Conservation (phyloP, 164 flowering plant species). For the Protea cynaroides region DNA sequence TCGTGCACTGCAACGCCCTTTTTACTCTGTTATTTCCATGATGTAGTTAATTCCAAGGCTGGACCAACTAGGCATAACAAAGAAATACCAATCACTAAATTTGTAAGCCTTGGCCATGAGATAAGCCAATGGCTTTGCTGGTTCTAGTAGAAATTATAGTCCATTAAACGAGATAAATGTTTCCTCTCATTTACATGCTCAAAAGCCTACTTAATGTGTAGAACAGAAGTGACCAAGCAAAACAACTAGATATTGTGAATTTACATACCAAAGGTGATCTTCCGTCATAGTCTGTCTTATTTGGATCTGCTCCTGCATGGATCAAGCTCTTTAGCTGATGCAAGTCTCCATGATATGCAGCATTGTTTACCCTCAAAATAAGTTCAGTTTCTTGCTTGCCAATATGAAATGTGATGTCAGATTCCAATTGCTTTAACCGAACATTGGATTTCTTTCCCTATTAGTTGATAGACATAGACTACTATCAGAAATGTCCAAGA, state of each 20-base stretch:
- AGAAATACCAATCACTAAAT: no score
- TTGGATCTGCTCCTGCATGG: constrained; percentile 87
- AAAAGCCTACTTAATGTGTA: not conserved
- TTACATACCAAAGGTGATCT: constrained; percentile 85
- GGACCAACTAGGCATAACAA: no score
- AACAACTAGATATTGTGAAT: not conserved
- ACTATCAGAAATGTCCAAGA: not conserved
- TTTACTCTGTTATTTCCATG: no score
- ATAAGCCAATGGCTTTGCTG: no score
- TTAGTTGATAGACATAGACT: constrained; percentile 11
- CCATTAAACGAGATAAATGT: not conserved
- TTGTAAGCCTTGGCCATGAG: no score
- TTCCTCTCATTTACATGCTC: not conserved
- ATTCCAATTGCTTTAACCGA: constrained; percentile 66
- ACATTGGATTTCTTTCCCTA: constrained; percentile 70
- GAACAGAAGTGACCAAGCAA: not conserved
- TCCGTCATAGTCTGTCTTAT: constrained; percentile 84
- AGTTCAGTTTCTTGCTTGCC: constrained; percentile 87
- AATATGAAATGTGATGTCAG: constrained; percentile 71
- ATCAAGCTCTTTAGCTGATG: constrained; percentile 64
- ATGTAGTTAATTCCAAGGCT: no score
- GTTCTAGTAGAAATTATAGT: not conserved
- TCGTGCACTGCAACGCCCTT: no score
- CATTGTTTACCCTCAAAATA: constrained; percentile 70
- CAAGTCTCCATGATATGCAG: constrained; percentile 80